phyloP scores from a whole-genome alignment of 2,329 filamentous ascomycete species.

The Apiospora rasikravindrae region DNA sequence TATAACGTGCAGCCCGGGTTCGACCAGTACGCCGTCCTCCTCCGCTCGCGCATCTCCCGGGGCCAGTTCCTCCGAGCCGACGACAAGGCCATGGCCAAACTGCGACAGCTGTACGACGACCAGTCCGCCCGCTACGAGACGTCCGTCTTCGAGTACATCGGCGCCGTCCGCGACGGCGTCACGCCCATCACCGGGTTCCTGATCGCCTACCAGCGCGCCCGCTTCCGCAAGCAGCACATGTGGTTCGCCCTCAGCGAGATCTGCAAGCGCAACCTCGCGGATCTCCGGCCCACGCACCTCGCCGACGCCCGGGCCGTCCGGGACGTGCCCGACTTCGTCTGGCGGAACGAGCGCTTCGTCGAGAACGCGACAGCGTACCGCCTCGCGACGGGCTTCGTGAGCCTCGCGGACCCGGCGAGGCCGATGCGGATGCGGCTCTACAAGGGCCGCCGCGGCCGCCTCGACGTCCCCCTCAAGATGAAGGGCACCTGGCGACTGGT shows the following conservation, averaged over 20 bases:
- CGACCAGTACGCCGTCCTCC: constrained; percentile 57
- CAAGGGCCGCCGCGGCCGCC: not conserved
- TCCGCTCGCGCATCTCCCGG: constrained; percentile 44
- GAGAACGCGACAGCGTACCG: constrained; percentile 43
- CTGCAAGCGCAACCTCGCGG: constrained; percentile 33
- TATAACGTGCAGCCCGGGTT: constrained; percentile 63
- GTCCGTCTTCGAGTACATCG: constrained; percentile 33
- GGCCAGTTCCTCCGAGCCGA: constrained; percentile 23
- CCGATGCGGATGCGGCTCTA: not conserved
- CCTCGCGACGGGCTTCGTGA: constrained; percentile 45
- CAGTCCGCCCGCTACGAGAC: constrained; percentile 33
- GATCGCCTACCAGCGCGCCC: constrained; percentile 33
- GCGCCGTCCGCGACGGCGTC: constrained; percentile 33
- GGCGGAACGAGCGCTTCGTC: constrained; percentile 54
- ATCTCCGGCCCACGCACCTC: constrained; percentile 21
- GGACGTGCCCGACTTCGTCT: constrained; percentile 46
- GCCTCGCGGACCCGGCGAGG: constrained; percentile 37
- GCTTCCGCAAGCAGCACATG: constrained; percentile 37
- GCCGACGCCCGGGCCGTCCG: constrained; percentile 19
- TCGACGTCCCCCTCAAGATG: not conserved
- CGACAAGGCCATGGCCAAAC: constrained; percentile 36
- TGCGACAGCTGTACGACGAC: constrained; percentile 35
- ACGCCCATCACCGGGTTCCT: constrained; percentile 22
- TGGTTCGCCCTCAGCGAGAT: constrained; percentile 39
- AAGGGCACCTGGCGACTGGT: not conserved